Base-by-base conservation (phyloP, 768 basidiomycete species). In the Phylloporus sp. region DNA sequence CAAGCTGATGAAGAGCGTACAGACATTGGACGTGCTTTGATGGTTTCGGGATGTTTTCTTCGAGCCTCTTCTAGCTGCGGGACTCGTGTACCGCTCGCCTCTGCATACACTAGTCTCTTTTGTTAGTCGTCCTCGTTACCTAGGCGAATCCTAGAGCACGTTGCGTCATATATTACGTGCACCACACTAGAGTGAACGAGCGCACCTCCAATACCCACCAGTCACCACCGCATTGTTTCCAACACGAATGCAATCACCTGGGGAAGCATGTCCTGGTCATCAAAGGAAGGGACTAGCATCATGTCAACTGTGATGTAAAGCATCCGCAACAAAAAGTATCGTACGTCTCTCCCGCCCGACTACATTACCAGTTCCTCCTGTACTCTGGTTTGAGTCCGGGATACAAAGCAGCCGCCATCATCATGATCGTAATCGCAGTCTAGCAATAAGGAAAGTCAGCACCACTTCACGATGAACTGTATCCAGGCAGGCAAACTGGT, bases 371-470 rank as follows among this genome's bases (percentile, higher is more conserved):
- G 66, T 50, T 85, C 80, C 16, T 76, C 72, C 41, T 81, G 80
- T 1, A 81, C 76, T 26, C 54, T 69, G 2, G 60, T 62, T 46
- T 83, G 81, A 1, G 79, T 71, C 13, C 72, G 0, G 79, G 78
- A 54, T 79, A 76, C 39, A 70, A 70, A 3, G 77, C 76, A 9
- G 81, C 76, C 2, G 82, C 81, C 70, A 84, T 73, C 28, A 83
- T 68, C n/a, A 70, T 67, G 26, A 83, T 66, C 36, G 75, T 76
- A 43, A 83, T 80, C 0, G 77, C 80, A 12, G 68, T 69, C 72
- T 73, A 40, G 9, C 13, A 12, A 40, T 4, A 38, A 22, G 22
- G 32, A 34, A 32, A 15, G 15, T 45, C 29, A 31, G 12, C 15
- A 24, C 27, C 8, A 27, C 32, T 7, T 13, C 35, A 15, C n/a